These are phyloP conservation scores for Canavalia ensiformis DNA, from an alignment of 306 rosid species.

Conservation along the genomic window DNA sequence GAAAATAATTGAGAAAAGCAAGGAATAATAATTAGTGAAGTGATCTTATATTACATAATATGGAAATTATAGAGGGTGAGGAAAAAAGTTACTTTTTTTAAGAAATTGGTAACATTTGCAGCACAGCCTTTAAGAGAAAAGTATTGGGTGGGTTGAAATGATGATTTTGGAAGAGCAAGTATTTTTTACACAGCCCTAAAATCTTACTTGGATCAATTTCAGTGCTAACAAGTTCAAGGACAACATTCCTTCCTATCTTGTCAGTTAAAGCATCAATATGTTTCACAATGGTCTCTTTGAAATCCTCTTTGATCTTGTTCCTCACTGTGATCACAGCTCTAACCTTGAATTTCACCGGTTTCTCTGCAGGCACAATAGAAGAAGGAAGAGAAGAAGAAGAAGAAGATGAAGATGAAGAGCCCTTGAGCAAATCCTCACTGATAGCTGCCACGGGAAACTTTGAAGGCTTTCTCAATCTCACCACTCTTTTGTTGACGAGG, in stretches of 20 bases:
- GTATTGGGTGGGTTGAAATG: not conserved
- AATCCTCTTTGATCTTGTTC: conserved; percentile 87
- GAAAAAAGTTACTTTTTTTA: not conserved
- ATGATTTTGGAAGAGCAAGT: not conserved
- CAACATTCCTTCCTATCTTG: conserved; percentile 81
- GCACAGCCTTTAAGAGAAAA: conserved; percentile 34
- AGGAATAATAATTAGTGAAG: not conserved
- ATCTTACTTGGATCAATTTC: conserved; percentile 85
- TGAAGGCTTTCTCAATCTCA: conserved; percentile 55
- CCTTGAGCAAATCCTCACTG: conserved; percentile 76
- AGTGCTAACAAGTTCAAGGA: conserved; percentile 79
- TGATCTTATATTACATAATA: not conserved
- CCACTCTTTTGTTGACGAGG: conserved; percentile 45
- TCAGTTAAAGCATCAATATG: conserved; percentile 80
- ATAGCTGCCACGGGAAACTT: conserved; percentile 80
- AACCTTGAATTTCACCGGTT: conserved; percentile 75
- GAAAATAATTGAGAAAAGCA: not conserved
- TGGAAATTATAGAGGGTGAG: not conserved
- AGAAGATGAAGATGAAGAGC: conserved; percentile 39
- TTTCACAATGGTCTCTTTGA: conserved; percentile 72
- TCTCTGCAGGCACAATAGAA: conserved; percentile 52
- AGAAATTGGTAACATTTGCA: not conserved
- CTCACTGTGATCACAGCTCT: conserved; percentile 88
- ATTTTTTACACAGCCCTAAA: not conserved
- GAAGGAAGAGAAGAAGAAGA: conserved; percentile 6